phyloP scores from a whole-genome alignment of 331 rosid genomes.

The Rhamnella rubrinervis region DNA sequence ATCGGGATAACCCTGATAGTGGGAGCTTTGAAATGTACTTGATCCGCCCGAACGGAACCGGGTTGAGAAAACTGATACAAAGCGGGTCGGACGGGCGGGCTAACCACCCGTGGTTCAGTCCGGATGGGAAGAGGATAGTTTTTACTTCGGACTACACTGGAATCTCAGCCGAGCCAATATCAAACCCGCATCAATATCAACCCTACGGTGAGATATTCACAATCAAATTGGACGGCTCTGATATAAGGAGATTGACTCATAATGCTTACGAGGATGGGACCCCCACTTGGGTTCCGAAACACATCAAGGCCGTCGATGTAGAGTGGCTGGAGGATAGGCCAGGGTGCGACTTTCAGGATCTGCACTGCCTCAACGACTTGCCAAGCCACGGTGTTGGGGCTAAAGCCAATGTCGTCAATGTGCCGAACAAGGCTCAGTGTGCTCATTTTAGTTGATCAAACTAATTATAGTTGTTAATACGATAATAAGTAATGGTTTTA shows the following conservation, averaged over 20 bases:
- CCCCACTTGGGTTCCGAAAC: slow-evolving; percentile 60
- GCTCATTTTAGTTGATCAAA: slow-evolving; percentile 1
- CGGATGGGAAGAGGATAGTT: slow-evolving; percentile 55
- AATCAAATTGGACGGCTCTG: slow-evolving; percentile 68
- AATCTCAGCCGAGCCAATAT: slow-evolving; percentile 83
- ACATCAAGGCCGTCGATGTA: slow-evolving; percentile 41
- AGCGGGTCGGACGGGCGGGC: slow-evolving; percentile 76
- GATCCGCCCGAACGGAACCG: slow-evolving; percentile 77
- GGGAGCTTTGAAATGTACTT: slow-evolving; percentile 65
- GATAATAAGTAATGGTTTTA: slow-evolving; percentile 51
- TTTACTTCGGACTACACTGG: slow-evolving; percentile 71
- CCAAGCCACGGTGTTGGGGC: slow-evolving; percentile 39
- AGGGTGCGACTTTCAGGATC: slow-evolving; percentile 61
- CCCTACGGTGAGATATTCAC: slow-evolving; percentile 89
- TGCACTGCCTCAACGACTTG: slow-evolving; percentile 65
- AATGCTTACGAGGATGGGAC: slow-evolving; percentile 89
- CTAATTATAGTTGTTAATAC: too few species aligned
- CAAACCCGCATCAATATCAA: slow-evolving; percentile 75
- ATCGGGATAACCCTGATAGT: slow-evolving; percentile 54
- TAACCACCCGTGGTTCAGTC: slow-evolving; percentile 75
- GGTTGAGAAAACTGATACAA: slow-evolving; percentile 53
- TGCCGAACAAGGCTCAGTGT: slow-evolving; percentile 28
- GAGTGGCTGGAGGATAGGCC: slow-evolving; percentile 38
- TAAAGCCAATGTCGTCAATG: background rate
- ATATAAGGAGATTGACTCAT: slow-evolving; percentile 58